Evolutionary conservation across 352 stramenopile genomes (phyloP).

Genomic region (Pythium aphanidermatum): DNA sequence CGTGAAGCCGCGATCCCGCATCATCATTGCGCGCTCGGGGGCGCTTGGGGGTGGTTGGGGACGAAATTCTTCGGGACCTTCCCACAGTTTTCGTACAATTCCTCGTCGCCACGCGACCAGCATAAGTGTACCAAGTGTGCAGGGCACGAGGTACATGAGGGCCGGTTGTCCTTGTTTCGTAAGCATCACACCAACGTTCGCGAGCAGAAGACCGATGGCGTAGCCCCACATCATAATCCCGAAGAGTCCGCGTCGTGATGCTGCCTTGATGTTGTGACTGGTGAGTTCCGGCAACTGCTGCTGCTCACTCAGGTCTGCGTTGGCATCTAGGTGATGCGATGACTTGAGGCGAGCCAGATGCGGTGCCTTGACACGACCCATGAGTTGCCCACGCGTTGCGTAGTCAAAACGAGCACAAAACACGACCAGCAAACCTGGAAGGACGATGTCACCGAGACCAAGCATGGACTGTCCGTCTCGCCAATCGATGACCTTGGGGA

Average conservation of each 20-base stretch:
- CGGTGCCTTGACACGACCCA: slow-evolving; percentile 45
- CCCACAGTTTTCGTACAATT: slow-evolving; percentile 87
- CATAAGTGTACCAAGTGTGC: slow-evolving; percentile 81
- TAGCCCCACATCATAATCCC: slow-evolving; percentile 91
- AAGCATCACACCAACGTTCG: slow-evolving; percentile 91
- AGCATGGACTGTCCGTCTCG: slow-evolving; percentile 89
- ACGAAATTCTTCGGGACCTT: slow-evolving; percentile 51
- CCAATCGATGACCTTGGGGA: slow-evolving; percentile 93
- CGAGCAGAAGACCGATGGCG: slow-evolving; percentile 89
- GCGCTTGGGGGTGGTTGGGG: neutral
- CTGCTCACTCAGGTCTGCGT: neutral
- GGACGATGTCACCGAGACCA: slow-evolving; percentile 95
- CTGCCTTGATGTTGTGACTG: neutral
- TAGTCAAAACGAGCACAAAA: slow-evolving; percentile 95
- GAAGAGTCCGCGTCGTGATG: slow-evolving; percentile 51
- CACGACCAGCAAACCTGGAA: slow-evolving; percentile 93
- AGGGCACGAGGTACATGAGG: slow-evolving; percentile 95
- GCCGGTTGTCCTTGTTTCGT: slow-evolving; percentile 93
- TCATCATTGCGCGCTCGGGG: slow-evolving; percentile 3
- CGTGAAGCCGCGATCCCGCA: slow-evolving; percentile 14
- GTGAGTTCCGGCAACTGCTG: slow-evolving; percentile 39
- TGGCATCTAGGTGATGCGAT: slow-evolving; percentile 14
- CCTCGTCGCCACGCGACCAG: slow-evolving; percentile 72
- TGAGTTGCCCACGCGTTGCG: slow-evolving; percentile 60
- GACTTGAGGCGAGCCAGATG: slow-evolving; percentile 41